Conservation (phyloP, 2,329 filamentous ascomycete species). For the Pezicula radicicola region DNA sequence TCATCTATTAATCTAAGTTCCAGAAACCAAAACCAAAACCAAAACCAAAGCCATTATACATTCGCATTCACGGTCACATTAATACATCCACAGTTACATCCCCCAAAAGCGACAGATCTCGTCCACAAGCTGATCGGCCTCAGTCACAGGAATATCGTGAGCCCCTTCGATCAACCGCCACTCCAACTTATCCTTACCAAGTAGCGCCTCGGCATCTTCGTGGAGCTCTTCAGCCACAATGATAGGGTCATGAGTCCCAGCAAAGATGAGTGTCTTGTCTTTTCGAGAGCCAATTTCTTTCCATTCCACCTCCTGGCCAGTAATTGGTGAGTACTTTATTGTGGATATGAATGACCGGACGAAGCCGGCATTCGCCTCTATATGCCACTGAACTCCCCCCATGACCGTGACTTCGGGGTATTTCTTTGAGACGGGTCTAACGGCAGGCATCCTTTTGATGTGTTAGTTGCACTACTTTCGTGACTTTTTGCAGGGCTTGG, state of each 20-base stretch:
- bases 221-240: constrained; percentile 46
- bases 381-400: constrained; percentile 50
- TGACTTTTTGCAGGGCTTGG: not conserved
- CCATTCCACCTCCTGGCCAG: constrained; percentile 50
- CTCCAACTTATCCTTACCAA: constrained; percentile 37
- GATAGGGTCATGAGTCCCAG: constrained; percentile 42
- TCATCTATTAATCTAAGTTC: no score
- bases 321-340: constrained; percentile 50
- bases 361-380: constrained; percentile 51
- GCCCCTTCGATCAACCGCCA: constrained; percentile 49
- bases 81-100: not conserved
- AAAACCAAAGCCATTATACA: no score
- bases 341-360: constrained; percentile 56
- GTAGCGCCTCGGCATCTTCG: constrained; percentile 45
- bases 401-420: constrained; percentile 4
- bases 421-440: constrained; percentile 19
- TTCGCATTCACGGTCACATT: no score
- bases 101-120: constrained; percentile 47
- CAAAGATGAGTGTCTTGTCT: constrained; percentile 46
- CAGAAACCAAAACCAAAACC: no score
- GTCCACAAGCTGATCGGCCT: constrained; percentile 37
- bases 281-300: constrained; percentile 41
- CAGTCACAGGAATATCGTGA: constrained; percentile 59
- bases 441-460: not conserved
- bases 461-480: not conserved